Base-by-base conservation (phyloP, 768 basidiomycete genomes). In the Coprinopsis strossmayeri region DNA sequence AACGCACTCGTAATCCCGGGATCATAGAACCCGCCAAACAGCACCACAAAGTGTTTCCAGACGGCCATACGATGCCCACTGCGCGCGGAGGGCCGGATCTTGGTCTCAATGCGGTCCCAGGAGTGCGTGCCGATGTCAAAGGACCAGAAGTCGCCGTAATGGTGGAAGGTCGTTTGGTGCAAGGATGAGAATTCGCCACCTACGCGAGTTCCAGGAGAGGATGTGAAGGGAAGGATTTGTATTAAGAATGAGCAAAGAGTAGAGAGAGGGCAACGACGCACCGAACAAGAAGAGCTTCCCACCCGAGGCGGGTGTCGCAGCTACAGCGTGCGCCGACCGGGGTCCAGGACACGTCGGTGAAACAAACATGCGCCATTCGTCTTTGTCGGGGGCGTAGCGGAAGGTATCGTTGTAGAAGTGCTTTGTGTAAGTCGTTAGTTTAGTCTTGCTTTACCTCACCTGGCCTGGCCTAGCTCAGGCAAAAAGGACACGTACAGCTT, bases 11-110 rank as follows among this genome's bases (percentile, higher is more conserved):
- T 81, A 40, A 87, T 69, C 1, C 92, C 91, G 1, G 88, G 86
- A 59, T 94, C 91, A 53, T 89, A 85, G 62, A 94, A 94, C 1
- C 91, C 92, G 3, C 91, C 93, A 59, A 94, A 96, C 0, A 95
- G 70, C 30, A 94, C 74, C 23, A 94, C 77, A 48, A 76, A 81
- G 45, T 94, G 86, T 60, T 94, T 95, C 88, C 88, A 95, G 37
- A 87, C 69, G 0, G 85, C 85, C 89, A 93, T 91, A 28, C 88
- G 43, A 20, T 45, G 43, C 5, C 43, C 43, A 3, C 26, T 28
- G 4, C 43, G 12, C 4, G 43, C 9, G 18, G 25, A 28, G 11
- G 43, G 43, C 11, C 43, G 25, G 3, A 45, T 23, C 21, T 17
- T 38, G 3, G 89, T 91, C 30, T 94, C 92, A 44, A 93, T 88